Conservation (phyloP, 805 yeast genomes). For the Zygosaccharomyces kombuchaensis region DNA sequence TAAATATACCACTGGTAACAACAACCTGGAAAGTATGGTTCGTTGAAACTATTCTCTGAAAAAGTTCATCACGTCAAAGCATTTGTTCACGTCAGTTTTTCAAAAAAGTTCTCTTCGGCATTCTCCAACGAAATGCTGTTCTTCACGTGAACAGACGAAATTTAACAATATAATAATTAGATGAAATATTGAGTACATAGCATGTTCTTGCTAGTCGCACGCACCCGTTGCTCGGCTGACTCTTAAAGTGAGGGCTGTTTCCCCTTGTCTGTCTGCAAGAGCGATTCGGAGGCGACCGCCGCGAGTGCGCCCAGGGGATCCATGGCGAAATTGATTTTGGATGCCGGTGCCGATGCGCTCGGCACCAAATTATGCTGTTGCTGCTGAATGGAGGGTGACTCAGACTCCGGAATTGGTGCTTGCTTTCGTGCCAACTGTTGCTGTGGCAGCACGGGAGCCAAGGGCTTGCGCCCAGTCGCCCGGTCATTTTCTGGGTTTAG, state of each 20-base stretch:
- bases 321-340: slow-evolving; percentile 27
- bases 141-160: not conserved
- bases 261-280: slow-evolving; percentile 8
- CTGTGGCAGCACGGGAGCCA: not conserved
- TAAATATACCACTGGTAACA: not conserved
- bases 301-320: slow-evolving; percentile 38
- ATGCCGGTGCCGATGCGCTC: not conserved
- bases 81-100: slow-evolving; percentile 4
- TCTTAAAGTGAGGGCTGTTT: not conserved
- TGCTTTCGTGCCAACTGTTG: not conserved
- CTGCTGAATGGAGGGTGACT: not conserved
- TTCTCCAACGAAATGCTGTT: not conserved
- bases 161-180: not conserved
- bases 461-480: not conserved
- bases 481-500: slow-evolving; percentile 13
- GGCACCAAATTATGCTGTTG: not conserved
- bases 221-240: not conserved
- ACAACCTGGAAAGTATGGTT: not conserved
- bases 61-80: not conserved
- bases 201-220: not conserved
- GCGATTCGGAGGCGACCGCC: slow-evolving; percentile 35
- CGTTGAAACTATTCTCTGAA: not conserved
- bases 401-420: not conserved
- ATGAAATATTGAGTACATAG: slow-evolving; percentile 2
- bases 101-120: slow-evolving; percentile 1